Conservation (phyloP, 805 yeast genomes). For the Barnettozyma salicaria region DNA sequence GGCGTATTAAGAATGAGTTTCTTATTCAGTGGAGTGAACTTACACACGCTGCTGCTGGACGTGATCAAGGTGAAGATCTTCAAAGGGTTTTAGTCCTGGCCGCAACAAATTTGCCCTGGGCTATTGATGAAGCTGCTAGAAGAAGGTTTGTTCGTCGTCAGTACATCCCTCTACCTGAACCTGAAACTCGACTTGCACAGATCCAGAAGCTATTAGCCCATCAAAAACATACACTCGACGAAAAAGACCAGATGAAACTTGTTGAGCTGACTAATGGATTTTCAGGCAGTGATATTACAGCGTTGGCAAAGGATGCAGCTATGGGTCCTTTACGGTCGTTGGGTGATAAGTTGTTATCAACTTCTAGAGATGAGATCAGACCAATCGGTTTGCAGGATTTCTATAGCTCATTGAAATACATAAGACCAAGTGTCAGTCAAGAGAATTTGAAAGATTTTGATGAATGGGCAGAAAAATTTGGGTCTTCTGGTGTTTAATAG, state of each 20-base stretch:
- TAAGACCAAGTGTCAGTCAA: slow-evolving; percentile 82
- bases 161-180: slow-evolving; percentile 91
- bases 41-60: slow-evolving; percentile 74
- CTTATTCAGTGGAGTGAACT: slow-evolving; percentile 93
- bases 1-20: slow-evolving; percentile 91
- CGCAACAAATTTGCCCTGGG: slow-evolving; percentile 97
- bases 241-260: slow-evolving; percentile 54
- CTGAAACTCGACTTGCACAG: slow-evolving; percentile 73
- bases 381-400: slow-evolving; percentile 76
- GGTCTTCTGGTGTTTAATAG: slow-evolving; percentile 81
- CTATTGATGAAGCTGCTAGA: slow-evolving; percentile 94
- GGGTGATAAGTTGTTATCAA: slow-evolving; percentile 73
- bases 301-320: slow-evolving; percentile 95
- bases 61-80: slow-evolving; percentile 34
- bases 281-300: slow-evolving; percentile 92
- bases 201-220: slow-evolving; percentile 58
- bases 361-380: slow-evolving; percentile 71
- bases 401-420: slow-evolving; percentile 62
- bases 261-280: slow-evolving; percentile 72
- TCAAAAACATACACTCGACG: slow-evolving; percentile 62
- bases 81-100: slow-evolving; percentile 80
- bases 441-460: slow-evolving; percentile 77
- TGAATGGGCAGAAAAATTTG: slow-evolving; percentile 83
- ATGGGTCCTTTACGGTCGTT: slow-evolving; percentile 93
- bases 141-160: slow-evolving; percentile 89